A percentile compares a stretch with the other conserved stretches of the same genome.
These are phyloP conservation scores for Stagonosporopsis chrysanthemi DNA, from an alignment of 2,329 filamentous ascomycete genomes.

Conservation along the genomic window DNA sequence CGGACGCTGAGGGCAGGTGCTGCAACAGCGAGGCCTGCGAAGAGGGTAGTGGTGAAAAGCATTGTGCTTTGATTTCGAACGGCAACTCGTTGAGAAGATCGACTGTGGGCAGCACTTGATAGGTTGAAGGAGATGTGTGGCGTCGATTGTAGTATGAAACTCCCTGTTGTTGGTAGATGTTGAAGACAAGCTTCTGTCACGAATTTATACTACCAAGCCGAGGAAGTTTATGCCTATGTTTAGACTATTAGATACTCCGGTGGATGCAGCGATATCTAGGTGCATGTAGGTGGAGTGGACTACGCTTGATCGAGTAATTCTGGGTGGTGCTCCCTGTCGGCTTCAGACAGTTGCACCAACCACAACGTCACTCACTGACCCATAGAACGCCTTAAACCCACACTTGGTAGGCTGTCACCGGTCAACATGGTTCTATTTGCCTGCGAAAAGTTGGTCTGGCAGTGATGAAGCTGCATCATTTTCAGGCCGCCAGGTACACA, in stretches of 20 bases:
- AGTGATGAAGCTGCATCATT: not conserved
- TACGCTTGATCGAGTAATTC: not conserved
- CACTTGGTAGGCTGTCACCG: not conserved
- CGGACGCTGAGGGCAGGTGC: not conserved
- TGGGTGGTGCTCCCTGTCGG: not conserved
- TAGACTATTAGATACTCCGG: not conserved
- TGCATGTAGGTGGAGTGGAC: not conserved
- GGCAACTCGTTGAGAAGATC: not conserved
- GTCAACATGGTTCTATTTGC: not conserved
- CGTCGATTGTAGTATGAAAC: not conserved
- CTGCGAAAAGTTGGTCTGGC: not conserved
- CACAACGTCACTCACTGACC: not conserved
- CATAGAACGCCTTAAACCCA: not conserved
- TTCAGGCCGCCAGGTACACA: not conserved
- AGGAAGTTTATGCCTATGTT: not conserved
- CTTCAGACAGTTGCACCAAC: not conserved
- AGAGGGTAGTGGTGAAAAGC: conserved; percentile 6
- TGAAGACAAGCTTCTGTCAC: not conserved
- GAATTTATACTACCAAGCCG: not conserved
- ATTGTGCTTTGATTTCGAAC: not conserved
- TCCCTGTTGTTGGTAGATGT: not conserved
- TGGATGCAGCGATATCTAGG: not conserved
- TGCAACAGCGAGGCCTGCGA: conserved; percentile 7
- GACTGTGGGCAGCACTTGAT: not conserved
- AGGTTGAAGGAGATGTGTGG: not conserved